phyloP scores from a whole-genome alignment of 2,329 filamentous ascomycete genomes.

The Clarireedia sp. region DNA sequence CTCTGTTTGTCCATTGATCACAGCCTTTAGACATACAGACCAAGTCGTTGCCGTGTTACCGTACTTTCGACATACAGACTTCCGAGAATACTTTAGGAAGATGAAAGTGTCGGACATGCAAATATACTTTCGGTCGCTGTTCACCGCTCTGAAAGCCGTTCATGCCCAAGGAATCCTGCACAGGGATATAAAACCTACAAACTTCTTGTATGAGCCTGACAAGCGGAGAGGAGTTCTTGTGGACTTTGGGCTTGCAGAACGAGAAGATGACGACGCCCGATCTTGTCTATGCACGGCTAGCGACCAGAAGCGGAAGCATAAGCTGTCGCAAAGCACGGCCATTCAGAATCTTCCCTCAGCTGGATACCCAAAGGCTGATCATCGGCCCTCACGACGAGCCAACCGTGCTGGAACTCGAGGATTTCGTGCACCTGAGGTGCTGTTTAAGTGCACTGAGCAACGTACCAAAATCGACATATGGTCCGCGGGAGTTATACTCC shows the following conservation, averaged over 20 bases:
- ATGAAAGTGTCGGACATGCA: conserved; percentile 82
- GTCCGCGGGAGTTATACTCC: conserved; percentile 91
- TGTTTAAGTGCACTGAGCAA: conserved; percentile 95
- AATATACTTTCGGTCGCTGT: conserved; percentile 81
- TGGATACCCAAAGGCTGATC: conserved; percentile 85
- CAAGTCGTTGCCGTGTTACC: conserved; percentile 92
- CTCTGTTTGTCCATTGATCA: conserved; percentile 90
- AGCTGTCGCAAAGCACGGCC: conserved; percentile 51
- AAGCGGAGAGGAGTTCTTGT: conserved; percentile 82
- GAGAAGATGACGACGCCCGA: conserved; percentile 67
- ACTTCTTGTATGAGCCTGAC: conserved; percentile 85
- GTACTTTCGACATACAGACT: conserved; percentile 93
- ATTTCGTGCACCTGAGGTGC: conserved; percentile 90
- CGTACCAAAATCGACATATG: conserved; percentile 93
- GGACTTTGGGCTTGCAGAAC: conserved; percentile 96
- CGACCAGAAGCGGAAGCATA: conserved; percentile 43
- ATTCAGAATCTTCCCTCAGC: conserved; percentile 44
- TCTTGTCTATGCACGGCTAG: conserved; percentile 67
- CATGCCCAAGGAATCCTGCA: conserved; percentile 83
- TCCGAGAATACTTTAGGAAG: conserved; percentile 86
- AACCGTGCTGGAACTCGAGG: conserved; percentile 93
- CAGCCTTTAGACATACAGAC: conserved; percentile 88
- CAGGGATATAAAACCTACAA: conserved; percentile 94
- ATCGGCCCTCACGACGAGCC: conserved; percentile 76
- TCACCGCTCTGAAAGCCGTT: conserved; percentile 75